Conservation (phyloP, 768 basidiomycete genomes). For the Hygrophorus russula region DNA sequence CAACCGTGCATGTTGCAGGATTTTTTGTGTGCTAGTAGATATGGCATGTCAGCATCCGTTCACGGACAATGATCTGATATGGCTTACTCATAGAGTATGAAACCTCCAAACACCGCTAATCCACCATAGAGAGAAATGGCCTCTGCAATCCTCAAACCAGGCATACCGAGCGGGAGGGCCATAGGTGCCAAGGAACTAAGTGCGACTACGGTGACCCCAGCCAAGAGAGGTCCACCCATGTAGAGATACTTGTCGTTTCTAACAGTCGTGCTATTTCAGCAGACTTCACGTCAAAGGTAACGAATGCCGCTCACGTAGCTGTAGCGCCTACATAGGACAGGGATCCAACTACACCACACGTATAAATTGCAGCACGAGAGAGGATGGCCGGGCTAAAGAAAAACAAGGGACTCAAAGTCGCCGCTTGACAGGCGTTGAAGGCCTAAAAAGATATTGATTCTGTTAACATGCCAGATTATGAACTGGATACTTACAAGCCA, state of each 20-base stretch:
- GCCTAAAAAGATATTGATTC: constrained; percentile 30
- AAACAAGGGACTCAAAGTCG: constrained; percentile 80
- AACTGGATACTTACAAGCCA: constrained; percentile 49
- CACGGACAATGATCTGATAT: background rate
- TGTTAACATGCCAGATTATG: background rate
- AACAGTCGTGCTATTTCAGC: background rate
- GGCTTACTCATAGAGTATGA: constrained; percentile 77
- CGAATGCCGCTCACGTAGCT: constrained; percentile 41
- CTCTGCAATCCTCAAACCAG: constrained; percentile 67
- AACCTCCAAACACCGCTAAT: constrained; percentile 77
- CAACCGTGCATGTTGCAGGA: constrained; percentile 63
- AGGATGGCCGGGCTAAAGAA: constrained; percentile 80
- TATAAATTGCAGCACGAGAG: constrained; percentile 81
- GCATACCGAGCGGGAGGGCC: constrained; percentile 75
- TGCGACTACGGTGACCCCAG: constrained; percentile 82
- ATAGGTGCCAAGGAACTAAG: constrained; percentile 81
- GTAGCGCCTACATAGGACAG: constrained; percentile 85
- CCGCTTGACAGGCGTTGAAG: constrained; percentile 81
- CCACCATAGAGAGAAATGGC: constrained; percentile 79
- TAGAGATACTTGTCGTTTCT: constrained; percentile 77
- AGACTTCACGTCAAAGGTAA: background rate
- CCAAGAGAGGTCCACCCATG: constrained; percentile 80
- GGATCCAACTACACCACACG: constrained; percentile 75
- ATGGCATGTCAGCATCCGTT: background rate
- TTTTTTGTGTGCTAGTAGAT: constrained; percentile 69